Base-by-base conservation (phyloP, 2,329 filamentous ascomycete species). In the Ophiostoma tasmaniense region DNA sequence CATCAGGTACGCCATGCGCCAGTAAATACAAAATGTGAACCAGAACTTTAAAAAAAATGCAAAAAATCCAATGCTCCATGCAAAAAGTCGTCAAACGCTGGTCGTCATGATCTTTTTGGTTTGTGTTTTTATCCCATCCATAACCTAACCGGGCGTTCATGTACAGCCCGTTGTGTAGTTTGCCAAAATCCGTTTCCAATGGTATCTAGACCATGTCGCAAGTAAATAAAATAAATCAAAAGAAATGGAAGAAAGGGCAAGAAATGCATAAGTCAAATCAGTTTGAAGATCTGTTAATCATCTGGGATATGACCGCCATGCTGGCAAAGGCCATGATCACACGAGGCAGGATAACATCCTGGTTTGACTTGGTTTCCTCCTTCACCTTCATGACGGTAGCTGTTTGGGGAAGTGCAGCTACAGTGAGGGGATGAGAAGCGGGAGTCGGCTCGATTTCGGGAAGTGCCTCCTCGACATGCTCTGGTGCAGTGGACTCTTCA, bases 291-390 rank as follows among this genome's bases (percentile, higher is more conserved):
- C 69, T 69, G 59, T 72, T 68, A 8, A 75, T 70, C 66, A 74
- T 70, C 66, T 74, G 72, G 33, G 74, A 74, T 2, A 74, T 68
- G 52, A 76, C 69, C 3, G 73, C 73, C 72, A 75, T 67, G 33
- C 76, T 74, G 3, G 76, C 76, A 71, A 78, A 73, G 64, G 76
- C 59, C 72, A 76, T 73, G 71, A 76, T 73, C 66, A 78, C 73
- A 22, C 73, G 68, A 0, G 75, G 74, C 37, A 77, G 68, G 69
- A 74, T 70, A 7, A 67, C 66, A 64, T 67, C 66, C 22, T 61
- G 64, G 1, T 30, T 61, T 25, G 20, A 17, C 10, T 61, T 22
- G 14, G 35, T n/a, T 4, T 45, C n/a, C 5, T 65, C 37, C 35
- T 65, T 30, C 13, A 28, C 22, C 35, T 25, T 45, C 6, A 22